A percentile compares a stretch with the other conserved stretches of the same genome.
Evolutionary conservation across 2,329 filamentous ascomycete genomes (phyloP).

Genomic region (Sporothrix phasma): DNA sequence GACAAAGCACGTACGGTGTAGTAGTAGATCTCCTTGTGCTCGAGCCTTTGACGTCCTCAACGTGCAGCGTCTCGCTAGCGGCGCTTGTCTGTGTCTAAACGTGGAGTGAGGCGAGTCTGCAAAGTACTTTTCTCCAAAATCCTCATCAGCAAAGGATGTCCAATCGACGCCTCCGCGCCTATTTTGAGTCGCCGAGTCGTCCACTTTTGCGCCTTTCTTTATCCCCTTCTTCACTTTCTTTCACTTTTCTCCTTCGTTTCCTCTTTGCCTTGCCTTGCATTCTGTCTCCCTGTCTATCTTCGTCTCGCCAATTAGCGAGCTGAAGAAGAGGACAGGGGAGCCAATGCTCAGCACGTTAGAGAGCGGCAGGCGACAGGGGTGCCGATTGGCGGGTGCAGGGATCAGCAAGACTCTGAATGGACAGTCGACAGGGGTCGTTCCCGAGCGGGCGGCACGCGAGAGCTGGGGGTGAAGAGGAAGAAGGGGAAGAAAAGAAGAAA

Average conservation of each 20-base stretch:
- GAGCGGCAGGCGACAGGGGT: neutral
- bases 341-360: conserved; percentile 11
- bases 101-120: neutral
- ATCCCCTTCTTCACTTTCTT: neutral
- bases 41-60: neutral
- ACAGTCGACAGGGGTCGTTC: neutral
- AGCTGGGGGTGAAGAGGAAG: neutral
- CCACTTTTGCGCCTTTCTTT: neutral
- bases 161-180: conserved; percentile 10
- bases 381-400: conserved; percentile 12
- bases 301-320: neutral
- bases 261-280: neutral
- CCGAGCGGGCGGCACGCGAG: conserved; percentile 6
- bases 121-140: too few relatives aligned
- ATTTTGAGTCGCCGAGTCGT: neutral
- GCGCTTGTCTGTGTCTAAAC: too few relatives aligned
- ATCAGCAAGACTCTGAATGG: too few relatives aligned
- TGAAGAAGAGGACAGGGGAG: neutral
- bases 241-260: neutral
- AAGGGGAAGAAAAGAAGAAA: too few relatives aligned
- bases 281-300: too few relatives aligned
- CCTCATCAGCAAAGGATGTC: neutral
- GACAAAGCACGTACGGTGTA: too few relatives aligned
- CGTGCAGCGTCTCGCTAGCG: neutral
- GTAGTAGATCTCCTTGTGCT: too few relatives aligned